Evolutionary conservation across 2,329 filamentous ascomycete species (phyloP), one percentile per base, ranked within the genome.

Genomic region (Chaetomium sp.): DNA sequence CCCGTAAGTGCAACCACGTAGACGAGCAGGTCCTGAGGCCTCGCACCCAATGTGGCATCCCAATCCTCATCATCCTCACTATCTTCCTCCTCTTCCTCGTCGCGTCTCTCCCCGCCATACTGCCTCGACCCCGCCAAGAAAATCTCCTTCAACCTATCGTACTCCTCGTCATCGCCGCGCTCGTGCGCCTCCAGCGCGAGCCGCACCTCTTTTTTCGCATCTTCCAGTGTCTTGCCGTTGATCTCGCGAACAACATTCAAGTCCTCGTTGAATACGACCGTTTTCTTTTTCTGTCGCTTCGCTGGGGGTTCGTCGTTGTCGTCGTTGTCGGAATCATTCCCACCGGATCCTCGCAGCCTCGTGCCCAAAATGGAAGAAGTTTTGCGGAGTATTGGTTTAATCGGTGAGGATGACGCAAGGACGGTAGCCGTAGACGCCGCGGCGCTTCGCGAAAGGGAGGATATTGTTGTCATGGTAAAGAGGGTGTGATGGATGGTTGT

Each of bases 1-100:
- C 76, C 79, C 10, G 82, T 80, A 47, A 88, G 73, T n/a, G 83
- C 83, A 62, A 84, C 72, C 55, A 87, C 72, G 66, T 86, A 86
- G 40, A 76, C 74, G 61, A 80, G 77, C 48, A 86, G 73, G 61
- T 84, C 81, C 59, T 81, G 76, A 1, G 76, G 75, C 62, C 76
- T 76, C 47, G 77, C 64, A 5, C 59, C 59, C 19, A 27, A 27
- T 27, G 19, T 27, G 19, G 3, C 19, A 27, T 27, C 19, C 19
- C 19, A 27, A 27, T 27, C 19, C 19, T 27, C 19, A 14, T 78
- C 76, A 41, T 75, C 74, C 19, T 71, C 69, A 3, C 71, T 71
- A 4, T 74, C 70, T 1, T 49, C 52, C 68, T 53, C 49, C 1
- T 43, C 49, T 0, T 44, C 55, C n/a, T 68, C 60, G 6, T 74